Evolutionary conservation across 768 basidiomycete species (phyloP).

Genomic region (Leccinum pellstonianum): DNA sequence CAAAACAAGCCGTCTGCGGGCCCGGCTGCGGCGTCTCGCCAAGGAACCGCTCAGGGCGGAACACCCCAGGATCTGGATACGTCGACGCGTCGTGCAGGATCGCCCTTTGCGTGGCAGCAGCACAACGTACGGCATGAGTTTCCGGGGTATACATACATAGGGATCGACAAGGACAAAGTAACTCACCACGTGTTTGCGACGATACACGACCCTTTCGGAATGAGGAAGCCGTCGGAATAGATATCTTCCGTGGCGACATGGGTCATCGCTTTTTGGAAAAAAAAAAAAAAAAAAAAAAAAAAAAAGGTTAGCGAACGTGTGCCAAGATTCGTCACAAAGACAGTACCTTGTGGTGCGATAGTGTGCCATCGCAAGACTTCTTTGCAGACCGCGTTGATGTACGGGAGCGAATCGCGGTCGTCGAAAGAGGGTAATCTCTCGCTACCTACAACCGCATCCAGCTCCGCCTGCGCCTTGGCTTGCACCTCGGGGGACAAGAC

Average conservation of each 20-base stretch:
- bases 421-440: conserved; percentile 20
- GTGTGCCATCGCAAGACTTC: conserved; percentile 29
- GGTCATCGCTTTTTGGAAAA: conserved; percentile 2
- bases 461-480: conserved; percentile 24
- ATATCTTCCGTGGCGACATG: conserved; percentile 26
- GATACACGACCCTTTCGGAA: conserved; percentile 27
- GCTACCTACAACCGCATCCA: conserved; percentile 24
- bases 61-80: conserved; percentile 34
- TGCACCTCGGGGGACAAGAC: conserved; percentile 24
- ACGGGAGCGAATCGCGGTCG: conserved; percentile 26
- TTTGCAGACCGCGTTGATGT: conserved; percentile 25
- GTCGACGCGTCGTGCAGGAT: conserved; percentile 49
- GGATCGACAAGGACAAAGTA: neutral
- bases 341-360: conserved; percentile 14
- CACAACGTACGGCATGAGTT: neutral
- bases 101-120: conserved; percentile 31
- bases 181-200: conserved; percentile 27
- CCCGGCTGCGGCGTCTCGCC: conserved; percentile 20
- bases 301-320: neutral
- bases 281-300: no score
- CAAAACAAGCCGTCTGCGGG: conserved; percentile 20
- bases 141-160: neutral
- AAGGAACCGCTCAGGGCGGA: conserved; percentile 37
- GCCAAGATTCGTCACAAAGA: conserved; percentile 10
- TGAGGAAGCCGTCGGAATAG: conserved; percentile 9